Evolutionary conservation across 1,284 basidiomycete genomes (phyloP).

Genomic region (Caloboletus inedulis): DNA sequence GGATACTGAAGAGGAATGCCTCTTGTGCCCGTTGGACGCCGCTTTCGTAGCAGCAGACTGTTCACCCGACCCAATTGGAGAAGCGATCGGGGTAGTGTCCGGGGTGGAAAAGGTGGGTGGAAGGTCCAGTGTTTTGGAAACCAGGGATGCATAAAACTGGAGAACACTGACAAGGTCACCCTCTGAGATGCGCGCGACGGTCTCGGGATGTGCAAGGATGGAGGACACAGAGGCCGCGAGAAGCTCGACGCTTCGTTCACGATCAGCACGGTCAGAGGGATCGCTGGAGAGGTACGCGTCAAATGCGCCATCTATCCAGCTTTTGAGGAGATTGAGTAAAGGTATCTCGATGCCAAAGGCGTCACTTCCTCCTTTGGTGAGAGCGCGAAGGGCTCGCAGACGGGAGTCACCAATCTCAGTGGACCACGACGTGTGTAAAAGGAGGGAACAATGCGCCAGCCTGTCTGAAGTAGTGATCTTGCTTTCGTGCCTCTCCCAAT

Average conservation of each 20-base stretch:
- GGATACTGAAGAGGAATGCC: constrained; percentile 43
- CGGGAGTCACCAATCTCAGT: constrained; percentile 66
- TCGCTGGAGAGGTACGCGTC: constrained; percentile 46
- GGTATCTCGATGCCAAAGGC: constrained; percentile 61
- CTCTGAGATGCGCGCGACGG: constrained; percentile 56
- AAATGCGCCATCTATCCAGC: constrained; percentile 65
- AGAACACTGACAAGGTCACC: constrained; percentile 51
- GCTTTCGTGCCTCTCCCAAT: constrained; percentile 55
- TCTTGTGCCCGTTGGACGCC: constrained; percentile 44
- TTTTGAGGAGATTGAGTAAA: constrained; percentile 51
- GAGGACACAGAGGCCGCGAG: constrained; percentile 55
- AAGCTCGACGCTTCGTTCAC: constrained; percentile 58
- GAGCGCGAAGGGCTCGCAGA: constrained; percentile 59
- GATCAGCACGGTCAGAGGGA: constrained; percentile 47
- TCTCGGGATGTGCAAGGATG: constrained; percentile 48
- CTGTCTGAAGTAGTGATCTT: constrained; percentile 52
- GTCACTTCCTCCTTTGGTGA: constrained; percentile 56
- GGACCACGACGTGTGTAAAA: constrained; percentile 54
- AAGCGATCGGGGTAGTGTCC: constrained; percentile 26
- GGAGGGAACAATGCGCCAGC: constrained; percentile 58
- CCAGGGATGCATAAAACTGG: constrained; percentile 54
- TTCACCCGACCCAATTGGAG: constrained; percentile 26
- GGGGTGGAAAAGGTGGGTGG: constrained; percentile 26
- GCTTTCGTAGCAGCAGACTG: constrained; percentile 27
- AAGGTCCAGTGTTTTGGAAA: constrained; percentile 51